Evolutionary conservation across 2,329 filamentous ascomycete genomes (phyloP), one percentile per base, ranked within the genome.

Genomic region (Xylaria sp.): DNA sequence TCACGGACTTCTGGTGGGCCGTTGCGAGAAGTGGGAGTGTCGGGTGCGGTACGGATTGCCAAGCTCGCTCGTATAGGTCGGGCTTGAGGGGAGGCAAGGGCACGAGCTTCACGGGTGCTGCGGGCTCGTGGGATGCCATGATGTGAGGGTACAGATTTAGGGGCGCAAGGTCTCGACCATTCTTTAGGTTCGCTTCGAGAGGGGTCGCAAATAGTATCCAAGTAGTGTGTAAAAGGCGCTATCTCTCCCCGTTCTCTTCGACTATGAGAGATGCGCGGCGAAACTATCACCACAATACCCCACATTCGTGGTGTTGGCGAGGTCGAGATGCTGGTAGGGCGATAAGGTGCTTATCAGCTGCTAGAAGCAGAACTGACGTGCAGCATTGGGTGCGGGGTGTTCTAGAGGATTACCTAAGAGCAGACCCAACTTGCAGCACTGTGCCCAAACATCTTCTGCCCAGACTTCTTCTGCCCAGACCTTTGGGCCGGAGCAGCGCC

Each of bases 21-120:
- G 94, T 97, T 59, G 94, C 95, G 70, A 97, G 82, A 62, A 98
- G 85, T 3, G 95, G 94, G 19, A 95, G 88, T 27, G 88, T 90
- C 2, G 94, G 93, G 73, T 99, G 95, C 1, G 93, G 91, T 60
- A 88, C 81, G 19, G 91, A 92, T 66, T 88, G 87, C 95, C 95
- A 99, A 71, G 92, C 89, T 69, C 95, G 91, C 68, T 88, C 83
- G 71, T 84, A 82, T 46, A 89, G 81, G 68, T 86, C 81, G 35
- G 83, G 85, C 52, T 80, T 79, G 72, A 87, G 79, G 40, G 81
- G 74, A 3, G 80, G 74, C 13, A 87, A 78, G 21, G 83, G 78
- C 54, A 73, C 70, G 68, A 87, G 75, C 52, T 59, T 65, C 29
- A 65, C 10, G n/a, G 47, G 23, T 25, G 38, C 25, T 7, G 54